Conservation (phyloP, 2,329 filamentous ascomycete genomes). For the Neoascochyta sp. region DNA sequence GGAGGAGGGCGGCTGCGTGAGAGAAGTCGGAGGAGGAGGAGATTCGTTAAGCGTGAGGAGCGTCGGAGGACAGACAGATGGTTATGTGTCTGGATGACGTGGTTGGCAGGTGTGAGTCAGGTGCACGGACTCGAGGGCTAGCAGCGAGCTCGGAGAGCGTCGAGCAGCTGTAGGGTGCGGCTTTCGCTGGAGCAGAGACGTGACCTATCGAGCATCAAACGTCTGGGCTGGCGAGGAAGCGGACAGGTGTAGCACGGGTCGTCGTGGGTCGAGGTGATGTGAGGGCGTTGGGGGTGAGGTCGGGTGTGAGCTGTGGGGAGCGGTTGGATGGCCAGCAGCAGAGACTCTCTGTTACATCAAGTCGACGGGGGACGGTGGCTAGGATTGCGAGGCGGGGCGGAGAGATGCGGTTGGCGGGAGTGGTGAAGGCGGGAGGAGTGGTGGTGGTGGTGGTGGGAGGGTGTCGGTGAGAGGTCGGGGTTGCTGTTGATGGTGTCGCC, state of each 20-base stretch:
- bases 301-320: conserved; percentile 19
- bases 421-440: conserved; percentile 24
- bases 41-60: conserved; percentile 40
- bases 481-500: conserved; percentile 17
- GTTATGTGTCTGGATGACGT: conserved; percentile 25
- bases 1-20: conserved; percentile 38
- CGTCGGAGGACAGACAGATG: conserved; percentile 27
- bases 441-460: conserved; percentile 16
- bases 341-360: conserved; percentile 33
- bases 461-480: conserved; percentile 10
- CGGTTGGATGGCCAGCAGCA: conserved; percentile 26
- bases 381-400: too few relatives aligned
- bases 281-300: conserved; percentile 16
- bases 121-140: conserved; percentile 30
- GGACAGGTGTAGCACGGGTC: too few relatives aligned
- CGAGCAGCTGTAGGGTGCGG: conserved; percentile 27
- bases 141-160: conserved; percentile 8
- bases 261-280: conserved; percentile 14
- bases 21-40: conserved; percentile 28
- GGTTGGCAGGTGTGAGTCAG: conserved; percentile 35
- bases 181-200: conserved; percentile 22
- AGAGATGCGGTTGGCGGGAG: conserved; percentile 33
- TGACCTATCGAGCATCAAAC: conserved; percentile 25
- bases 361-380: conserved; percentile 21
- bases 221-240: conserved; percentile 21